Base-by-base conservation (phyloP, 192 early-diverging fungal genomes). In the Mortierella claussenii region DNA sequence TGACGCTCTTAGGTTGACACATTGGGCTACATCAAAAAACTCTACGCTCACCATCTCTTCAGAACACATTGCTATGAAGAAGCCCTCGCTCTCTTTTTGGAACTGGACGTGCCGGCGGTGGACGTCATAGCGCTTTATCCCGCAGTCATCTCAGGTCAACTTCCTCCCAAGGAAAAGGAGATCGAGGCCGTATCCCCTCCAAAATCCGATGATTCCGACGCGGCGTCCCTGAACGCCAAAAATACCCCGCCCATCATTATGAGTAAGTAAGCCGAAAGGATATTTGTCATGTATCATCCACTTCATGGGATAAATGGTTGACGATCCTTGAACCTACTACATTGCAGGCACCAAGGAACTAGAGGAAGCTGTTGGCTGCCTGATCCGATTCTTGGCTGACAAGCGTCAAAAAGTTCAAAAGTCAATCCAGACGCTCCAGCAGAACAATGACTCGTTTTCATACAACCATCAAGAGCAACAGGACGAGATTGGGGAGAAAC, bases 341-440 rank as follows among this genome's bases (percentile, higher is more conserved):
- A 3, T 40, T 28, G 12, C 36, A 88, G 89, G 90, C 50, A 83
- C 81, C 9, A 82, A 86, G n/a, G 81, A 88, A 20, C 68, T 94
- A 0, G 68, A 82, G 37, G 79, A 88, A 2, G 87, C 87, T 2
- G 80, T 88, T 3, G 86, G 80, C 3, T 85, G 88, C 26, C 69
- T 98, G 40, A 91, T 96, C 81, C 88, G 93, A 30, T 98, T 96
- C 71, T 79, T 98, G 52, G 94, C 94, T 8, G 92, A 93, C 52
- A 93, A 94, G 54, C 90, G 96, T 1, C 87, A 90, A 36, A 90
- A 89, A 65, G 80, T 95, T 32, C 82, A 89, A 24, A 88, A 88
- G 53, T 71, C 82, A 7, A 55, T 89, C 0, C 60, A 69, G 17
- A 51, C 30, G 13, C 18, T 65, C 8, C 69, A 78, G 11, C 52